Conservation (phyloP, 306 rosid species). For the Rosa persica region DNA sequence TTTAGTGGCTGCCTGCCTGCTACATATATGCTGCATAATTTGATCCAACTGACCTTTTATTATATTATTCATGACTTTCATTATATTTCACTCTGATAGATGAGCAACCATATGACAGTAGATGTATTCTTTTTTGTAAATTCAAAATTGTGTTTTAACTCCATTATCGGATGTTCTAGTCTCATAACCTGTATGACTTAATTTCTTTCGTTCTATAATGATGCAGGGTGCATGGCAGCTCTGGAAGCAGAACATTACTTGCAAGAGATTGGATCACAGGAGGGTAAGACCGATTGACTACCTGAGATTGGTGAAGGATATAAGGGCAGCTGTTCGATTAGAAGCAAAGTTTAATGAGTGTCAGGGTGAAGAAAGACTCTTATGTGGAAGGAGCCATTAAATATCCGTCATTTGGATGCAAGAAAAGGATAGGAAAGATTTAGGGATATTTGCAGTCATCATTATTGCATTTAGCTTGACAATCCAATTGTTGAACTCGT, state of each 20-base stretch:
- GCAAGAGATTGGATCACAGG: conserved; percentile 66
- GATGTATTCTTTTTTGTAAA: background rate
- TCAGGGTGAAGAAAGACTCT: conserved; percentile 4
- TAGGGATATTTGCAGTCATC: background rate
- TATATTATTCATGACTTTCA: background rate
- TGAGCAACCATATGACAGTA: background rate
- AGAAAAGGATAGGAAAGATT: background rate
- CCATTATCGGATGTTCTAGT: background rate
- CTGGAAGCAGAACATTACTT: conserved; percentile 92
- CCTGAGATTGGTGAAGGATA: conserved; percentile 14
- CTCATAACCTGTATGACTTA: background rate
- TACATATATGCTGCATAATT: background rate
- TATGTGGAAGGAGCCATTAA: background rate
- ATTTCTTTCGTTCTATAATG: background rate
- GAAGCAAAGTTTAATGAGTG: conserved; percentile 41
- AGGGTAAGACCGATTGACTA: conserved; percentile 61
- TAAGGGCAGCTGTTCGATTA: conserved; percentile 26
- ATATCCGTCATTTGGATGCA: background rate
- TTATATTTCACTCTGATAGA: background rate
- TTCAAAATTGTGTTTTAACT: background rate
- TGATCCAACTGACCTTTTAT: background rate
- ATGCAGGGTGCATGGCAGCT: conserved; percentile 95
- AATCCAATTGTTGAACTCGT: background rate
- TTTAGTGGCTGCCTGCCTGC: background rate
- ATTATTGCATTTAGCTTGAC: background rate